Percentiles rank a stretch among this genome's conserved stretches.
Evolutionary conservation across 1,284 basidiomycete species (phyloP).

Genomic region (Marasmius oreades): DNA sequence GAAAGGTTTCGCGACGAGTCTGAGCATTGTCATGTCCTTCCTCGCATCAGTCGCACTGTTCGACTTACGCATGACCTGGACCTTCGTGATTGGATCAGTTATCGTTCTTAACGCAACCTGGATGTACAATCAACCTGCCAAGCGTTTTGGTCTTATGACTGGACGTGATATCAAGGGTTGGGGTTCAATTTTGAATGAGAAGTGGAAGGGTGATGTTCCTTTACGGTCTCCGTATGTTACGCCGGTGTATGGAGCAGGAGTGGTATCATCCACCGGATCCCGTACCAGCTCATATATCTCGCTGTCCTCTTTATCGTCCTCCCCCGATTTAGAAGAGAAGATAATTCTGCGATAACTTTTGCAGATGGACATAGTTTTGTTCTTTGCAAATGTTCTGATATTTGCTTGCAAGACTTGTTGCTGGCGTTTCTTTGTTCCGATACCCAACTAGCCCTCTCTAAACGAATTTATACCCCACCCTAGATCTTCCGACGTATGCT

Average conservation of each 20-base stretch:
- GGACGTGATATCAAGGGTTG: constrained; percentile 12
- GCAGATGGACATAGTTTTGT: neutral
- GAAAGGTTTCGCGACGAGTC: constrained; percentile 92
- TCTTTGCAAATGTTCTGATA: neutral
- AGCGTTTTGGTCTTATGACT: constrained; percentile 24
- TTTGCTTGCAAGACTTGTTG: neutral
- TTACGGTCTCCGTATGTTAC: constrained; percentile 17
- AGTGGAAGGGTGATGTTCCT: constrained; percentile 23
- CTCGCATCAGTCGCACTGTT: constrained; percentile 86
- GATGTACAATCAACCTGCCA: constrained; percentile 77
- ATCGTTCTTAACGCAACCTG: constrained; percentile 87
- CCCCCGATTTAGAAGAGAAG: neutral
- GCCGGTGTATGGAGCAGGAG: constrained; percentile 12
- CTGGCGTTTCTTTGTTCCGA: neutral
- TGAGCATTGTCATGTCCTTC: constrained; percentile 93
- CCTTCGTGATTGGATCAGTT: constrained; percentile 79
- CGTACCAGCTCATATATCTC: constrained; percentile 13
- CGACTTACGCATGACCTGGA: constrained; percentile 80
- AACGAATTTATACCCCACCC: neutral
- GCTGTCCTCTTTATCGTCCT: constrained; percentile 7
- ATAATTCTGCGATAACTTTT: neutral
- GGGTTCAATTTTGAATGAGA: constrained; percentile 26
- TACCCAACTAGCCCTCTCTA: neutral
- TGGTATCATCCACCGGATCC: constrained; percentile 19
- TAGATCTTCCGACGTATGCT: neutral